These are phyloP conservation scores for Cercospora nicotianae DNA, from an alignment of 2,329 filamentous ascomycete species.

Conservation along the genomic window DNA sequence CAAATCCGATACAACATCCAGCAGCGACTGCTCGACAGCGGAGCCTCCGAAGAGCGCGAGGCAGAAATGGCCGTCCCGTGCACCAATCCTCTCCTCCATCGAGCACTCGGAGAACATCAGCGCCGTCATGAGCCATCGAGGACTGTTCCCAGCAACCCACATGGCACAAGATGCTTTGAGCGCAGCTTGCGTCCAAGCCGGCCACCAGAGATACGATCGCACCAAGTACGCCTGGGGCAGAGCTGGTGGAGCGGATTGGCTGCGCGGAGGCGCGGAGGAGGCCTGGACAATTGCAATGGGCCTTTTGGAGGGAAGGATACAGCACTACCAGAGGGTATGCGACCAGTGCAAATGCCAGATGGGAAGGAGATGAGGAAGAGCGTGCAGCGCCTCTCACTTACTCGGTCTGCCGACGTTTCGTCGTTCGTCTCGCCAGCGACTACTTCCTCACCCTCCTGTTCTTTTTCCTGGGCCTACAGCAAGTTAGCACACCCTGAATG, in stretches of 20 bases:
- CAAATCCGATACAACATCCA: no score
- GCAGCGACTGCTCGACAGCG: neutral
- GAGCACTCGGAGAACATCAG: neutral
- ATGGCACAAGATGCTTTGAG: neutral
- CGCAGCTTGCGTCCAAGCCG: neutral
- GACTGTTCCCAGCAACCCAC: neutral
- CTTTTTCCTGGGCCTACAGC: constrained; percentile 19
- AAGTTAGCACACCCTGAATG: constrained; percentile 23
- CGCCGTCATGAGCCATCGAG: neutral
- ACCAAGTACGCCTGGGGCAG: neutral
- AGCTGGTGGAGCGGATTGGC: neutral
- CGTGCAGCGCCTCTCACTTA: constrained; percentile 5
- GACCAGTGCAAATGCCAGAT: neutral
- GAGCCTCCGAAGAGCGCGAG: neutral
- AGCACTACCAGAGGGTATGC: neutral
- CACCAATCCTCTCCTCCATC: neutral
- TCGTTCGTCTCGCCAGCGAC: neutral
- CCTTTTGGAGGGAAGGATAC: neutral
- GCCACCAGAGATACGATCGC: neutral
- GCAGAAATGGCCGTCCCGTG: neutral
- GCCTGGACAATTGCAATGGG: neutral
- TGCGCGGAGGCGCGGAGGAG: neutral
- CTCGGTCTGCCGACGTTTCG: constrained; percentile 8
- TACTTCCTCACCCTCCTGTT: neutral
- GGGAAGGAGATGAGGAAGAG: neutral